These are phyloP conservation scores for Panellus pusillus DNA, from an alignment of 768 basidiomycete genomes.

Conservation along the genomic window DNA sequence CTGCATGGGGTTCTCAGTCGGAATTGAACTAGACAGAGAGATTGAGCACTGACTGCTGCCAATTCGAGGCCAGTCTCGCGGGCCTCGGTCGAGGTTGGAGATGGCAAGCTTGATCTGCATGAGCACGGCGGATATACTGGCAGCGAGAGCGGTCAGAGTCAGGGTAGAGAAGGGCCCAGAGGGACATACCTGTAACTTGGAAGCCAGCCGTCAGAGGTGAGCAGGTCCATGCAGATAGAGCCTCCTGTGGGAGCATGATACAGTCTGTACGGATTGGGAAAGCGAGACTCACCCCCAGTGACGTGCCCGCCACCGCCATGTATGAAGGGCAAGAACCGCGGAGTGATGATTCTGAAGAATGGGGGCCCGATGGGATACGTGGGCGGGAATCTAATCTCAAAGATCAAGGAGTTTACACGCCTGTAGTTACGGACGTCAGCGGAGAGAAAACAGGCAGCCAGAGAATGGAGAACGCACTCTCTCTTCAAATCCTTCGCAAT, in stretches of 20 bases:
- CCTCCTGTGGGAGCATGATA: constrained; percentile 43
- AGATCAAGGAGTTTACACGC: constrained; percentile 62
- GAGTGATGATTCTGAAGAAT: constrained; percentile 74
- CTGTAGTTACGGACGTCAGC: constrained; percentile 29
- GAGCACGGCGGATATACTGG: constrained; percentile 44
- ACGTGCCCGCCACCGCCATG: constrained; percentile 72
- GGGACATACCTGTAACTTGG: constrained; percentile 57
- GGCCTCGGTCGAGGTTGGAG: constrained; percentile 63
- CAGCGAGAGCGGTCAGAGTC: not conserved
- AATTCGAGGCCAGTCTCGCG: constrained; percentile 54
- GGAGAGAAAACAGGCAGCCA: not conserved
- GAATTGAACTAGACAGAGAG: not conserved
- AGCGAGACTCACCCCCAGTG: constrained; percentile 47
- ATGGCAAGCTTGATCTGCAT: constrained; percentile 71
- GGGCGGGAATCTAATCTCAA: constrained; percentile 71
- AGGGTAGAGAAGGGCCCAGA: not conserved
- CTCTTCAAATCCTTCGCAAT: constrained; percentile 59
- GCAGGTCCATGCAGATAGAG: constrained; percentile 73
- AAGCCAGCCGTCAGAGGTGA: constrained; percentile 69
- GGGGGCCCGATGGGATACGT: constrained; percentile 70
- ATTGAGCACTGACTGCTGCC: constrained; percentile 41
- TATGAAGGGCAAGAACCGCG: constrained; percentile 69
- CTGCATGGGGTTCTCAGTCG: constrained; percentile 24
- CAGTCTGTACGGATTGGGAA: not conserved
- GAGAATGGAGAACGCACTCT: constrained; percentile 34